Evolutionary conservation across 108 stramenopile genomes (phyloP).

Genomic region (Cyclotella atomus): DNA sequence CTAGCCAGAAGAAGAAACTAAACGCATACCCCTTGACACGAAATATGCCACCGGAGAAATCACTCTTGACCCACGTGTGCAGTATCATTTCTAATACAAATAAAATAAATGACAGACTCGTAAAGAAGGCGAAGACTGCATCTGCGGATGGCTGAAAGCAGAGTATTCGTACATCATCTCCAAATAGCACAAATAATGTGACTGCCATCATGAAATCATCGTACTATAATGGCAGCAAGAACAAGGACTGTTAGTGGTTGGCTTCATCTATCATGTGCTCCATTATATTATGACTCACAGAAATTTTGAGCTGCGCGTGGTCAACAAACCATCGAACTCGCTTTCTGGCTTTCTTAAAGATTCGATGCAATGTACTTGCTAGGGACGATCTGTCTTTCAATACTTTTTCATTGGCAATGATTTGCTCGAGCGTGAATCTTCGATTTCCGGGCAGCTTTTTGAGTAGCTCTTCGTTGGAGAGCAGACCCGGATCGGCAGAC

Average conservation of each 20-base stretch:
- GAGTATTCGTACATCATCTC: slow-evolving; percentile 58
- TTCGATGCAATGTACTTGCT: not conserved
- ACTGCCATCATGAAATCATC: slow-evolving; percentile 66
- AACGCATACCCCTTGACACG: slow-evolving; percentile 50
- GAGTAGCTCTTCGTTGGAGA: slow-evolving; percentile 53
- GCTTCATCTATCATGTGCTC: no score
- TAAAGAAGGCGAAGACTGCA: slow-evolving; percentile 49
- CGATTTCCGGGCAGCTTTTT: slow-evolving; percentile 18
- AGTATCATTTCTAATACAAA: slow-evolving; percentile 65
- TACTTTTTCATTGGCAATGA: slow-evolving; percentile 36
- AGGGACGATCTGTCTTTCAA: not conserved
- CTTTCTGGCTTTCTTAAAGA: slow-evolving; percentile 27
- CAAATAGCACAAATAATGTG: slow-evolving; percentile 71
- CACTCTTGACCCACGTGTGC: slow-evolving; percentile 55
- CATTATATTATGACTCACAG: no score
- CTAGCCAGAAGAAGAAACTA: slow-evolving; percentile 80
- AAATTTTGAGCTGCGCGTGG: slow-evolving; percentile 55
- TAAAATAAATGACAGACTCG: slow-evolving; percentile 55
- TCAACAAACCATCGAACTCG: slow-evolving; percentile 51
- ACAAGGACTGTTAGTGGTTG: no score
- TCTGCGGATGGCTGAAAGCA: slow-evolving; percentile 56
- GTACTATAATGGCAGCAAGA: slow-evolving; percentile 26
- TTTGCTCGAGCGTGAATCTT: slow-evolving; percentile 40
- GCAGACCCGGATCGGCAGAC: slow-evolving; percentile 54
- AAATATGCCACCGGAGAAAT: slow-evolving; percentile 49